Conservation (phyloP, 2,329 filamentous ascomycete species). For the Clonostachys chloroleuca region DNA sequence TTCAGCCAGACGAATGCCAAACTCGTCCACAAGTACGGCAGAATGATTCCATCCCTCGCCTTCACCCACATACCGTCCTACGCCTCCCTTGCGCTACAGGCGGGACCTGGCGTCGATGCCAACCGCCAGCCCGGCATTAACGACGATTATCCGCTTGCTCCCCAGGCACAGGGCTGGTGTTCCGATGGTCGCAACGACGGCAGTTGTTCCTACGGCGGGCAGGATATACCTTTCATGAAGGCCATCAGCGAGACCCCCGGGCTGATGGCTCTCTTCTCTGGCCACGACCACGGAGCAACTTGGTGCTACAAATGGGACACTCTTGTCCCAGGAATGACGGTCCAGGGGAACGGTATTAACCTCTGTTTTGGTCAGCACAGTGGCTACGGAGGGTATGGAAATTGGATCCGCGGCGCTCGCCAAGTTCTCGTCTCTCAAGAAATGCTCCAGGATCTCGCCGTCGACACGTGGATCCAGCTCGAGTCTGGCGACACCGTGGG, state of each 20-base stretch:
- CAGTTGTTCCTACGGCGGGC: constrained; percentile 35
- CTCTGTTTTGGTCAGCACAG: constrained; percentile 61
- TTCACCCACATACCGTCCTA: constrained; percentile 45
- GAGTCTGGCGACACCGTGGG: constrained; percentile 50
- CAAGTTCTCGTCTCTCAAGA: constrained; percentile 45
- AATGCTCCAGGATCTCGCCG: constrained; percentile 27
- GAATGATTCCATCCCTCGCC: constrained; percentile 35
- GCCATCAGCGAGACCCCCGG: constrained; percentile 50
- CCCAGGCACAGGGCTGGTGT: constrained; percentile 39
- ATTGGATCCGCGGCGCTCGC: constrained; percentile 56
- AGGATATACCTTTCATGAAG: constrained; percentile 60
- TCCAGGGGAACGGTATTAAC: constrained; percentile 36
- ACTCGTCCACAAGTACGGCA: constrained; percentile 17
- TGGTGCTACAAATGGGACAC: constrained; percentile 51
- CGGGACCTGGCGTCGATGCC: constrained; percentile 22
- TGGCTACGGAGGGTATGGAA: constrained; percentile 67
- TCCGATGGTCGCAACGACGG: constrained; percentile 26
- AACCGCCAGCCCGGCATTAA: constrained; percentile 38
- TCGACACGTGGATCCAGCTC: constrained; percentile 58
- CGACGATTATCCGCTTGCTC: constrained; percentile 32
- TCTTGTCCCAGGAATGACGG: constrained; percentile 21
- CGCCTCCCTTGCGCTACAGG: constrained; percentile 32
- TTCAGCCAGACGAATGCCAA: constrained; percentile 25
- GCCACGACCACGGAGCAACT: constrained; percentile 62
- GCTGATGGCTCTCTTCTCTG: constrained; percentile 55